Evolutionary conservation across 768 basidiomycete species (phyloP), one percentile per base, ranked within the genome.

Genomic region (Ramaria sp.): DNA sequence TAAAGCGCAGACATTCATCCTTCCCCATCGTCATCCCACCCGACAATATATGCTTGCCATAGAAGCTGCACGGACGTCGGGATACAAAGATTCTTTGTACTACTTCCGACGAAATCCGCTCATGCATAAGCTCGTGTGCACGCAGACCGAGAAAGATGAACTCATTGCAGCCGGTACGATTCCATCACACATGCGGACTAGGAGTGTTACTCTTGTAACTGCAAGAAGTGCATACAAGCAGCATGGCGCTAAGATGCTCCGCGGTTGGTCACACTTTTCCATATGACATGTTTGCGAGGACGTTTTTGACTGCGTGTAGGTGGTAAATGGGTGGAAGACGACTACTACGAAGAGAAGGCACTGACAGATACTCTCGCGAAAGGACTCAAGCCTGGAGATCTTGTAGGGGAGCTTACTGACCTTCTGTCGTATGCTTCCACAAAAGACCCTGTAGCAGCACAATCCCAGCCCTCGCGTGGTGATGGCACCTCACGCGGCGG

Each of bases 11-110:
- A 96, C 94, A 1, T 98, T 99, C 67, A 71, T 78, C n/a, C 81
- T 93, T 5, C 87, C 91, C 0, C 82, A 82, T 56, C 82, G 95
- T 20, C 84, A 97, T 64, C 84, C 91, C 9, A 79, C 88, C 27
- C 79, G 86, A 46, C 76, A 82, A 59, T 99, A 96, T 72, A 89
- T 96, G 81, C 87, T 98, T 42, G 93, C 95, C 20, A 98, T 99
- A 58, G 96, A 99, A 65, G 95, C 93, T 3, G 96, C 96, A 0
- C 83, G 95, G 27, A 90, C 91, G 9, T 94, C 91, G 19, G 96
- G 96, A 4, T 97, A 92, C 71, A 82, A 92, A 49, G 96, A 98
- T 69, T 97, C 96, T 9, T 74, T 98, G n/a, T 96, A 97, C 70
- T 97, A 97, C 70, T 94, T 97, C 71, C 86, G 96, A 2, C 81